A percentile compares a stretch with the other conserved stretches of the same genome.
Evolutionary conservation across 352 stramenopile genomes (phyloP).

Genomic region (Pythium sp.): DNA sequence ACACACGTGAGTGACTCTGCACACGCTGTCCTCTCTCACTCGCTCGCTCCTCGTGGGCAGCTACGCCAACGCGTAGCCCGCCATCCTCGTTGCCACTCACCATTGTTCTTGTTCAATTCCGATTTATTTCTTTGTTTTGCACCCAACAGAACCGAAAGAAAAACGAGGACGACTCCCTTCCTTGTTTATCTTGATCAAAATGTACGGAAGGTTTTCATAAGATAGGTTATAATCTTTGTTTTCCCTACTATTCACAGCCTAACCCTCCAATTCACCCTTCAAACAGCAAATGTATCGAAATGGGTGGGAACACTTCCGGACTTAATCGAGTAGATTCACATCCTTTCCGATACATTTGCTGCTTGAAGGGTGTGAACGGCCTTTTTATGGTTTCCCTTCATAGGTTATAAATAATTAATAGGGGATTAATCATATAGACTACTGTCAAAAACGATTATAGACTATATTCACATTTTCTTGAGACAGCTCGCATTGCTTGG

Average conservation of each 20-base stretch:
- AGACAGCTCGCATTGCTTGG: no score
- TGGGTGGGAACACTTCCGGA: no score
- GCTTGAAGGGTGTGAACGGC: no score
- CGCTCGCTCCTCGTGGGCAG: background rate
- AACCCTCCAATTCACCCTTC: no score
- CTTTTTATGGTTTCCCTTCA: no score
- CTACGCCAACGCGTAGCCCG: background rate
- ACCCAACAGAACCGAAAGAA: background rate
- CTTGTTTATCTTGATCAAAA: background rate
- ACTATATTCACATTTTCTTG: no score
- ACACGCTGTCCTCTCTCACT: background rate
- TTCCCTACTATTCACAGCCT: no score
- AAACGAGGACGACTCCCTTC: background rate
- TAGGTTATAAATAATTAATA: background rate
- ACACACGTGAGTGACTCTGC: background rate
- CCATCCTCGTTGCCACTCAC: background rate
- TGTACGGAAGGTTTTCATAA: background rate
- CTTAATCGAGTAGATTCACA: no score
- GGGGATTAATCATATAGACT: background rate
- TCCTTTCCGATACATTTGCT: no score
- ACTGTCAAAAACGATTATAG: background rate
- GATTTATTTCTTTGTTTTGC: conserved; percentile 7
- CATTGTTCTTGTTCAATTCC: background rate
- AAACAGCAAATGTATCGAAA: no score
- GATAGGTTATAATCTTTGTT: no score